Base-by-base conservation (phyloP, 805 yeast genomes). In the Myxozyma vanderwaltii region DNA sequence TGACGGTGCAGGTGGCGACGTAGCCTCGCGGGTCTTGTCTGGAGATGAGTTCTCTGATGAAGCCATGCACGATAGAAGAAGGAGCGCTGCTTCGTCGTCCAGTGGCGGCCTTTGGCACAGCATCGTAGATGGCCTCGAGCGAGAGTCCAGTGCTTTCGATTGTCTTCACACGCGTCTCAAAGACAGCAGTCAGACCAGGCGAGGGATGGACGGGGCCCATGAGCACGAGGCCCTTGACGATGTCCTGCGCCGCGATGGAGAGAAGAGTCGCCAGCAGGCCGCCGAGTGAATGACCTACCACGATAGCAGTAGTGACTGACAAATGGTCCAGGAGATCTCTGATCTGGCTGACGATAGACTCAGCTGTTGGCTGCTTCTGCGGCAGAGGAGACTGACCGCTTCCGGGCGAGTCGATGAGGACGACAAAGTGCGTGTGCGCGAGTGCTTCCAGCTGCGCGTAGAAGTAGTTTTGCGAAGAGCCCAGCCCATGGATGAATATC, bases 401-500 rank as follows among this genome's bases (percentile, higher is more conserved):
- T 31, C 49, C 55, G 2, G 55, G 55, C 2, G 55, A 43, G 40
- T 51, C 55, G 49, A 51, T 6, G 35, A 51, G 43, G 33, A 51
- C 7, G 36, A 43, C 41, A 23, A 15, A 33, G 17, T 41, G 41
- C 43, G 55, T 26, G n/a, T 15, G 3, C 31, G 40, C 19, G 21
- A 51, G 43, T 1, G 48, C 48, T 24, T 51, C 49, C 4, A 51
- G 43, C n/a, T 51, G 55, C 33, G 55, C 29, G 43, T 43, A 51
- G 55, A 31, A 51, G 49, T 43, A 51, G 49, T 51, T 51, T 27
- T 51, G 55, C 41, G 55, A 51, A 27, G 55, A 51, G 15, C 55
- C 55, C 31, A 51, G 55, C 1, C 55, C 55, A 19, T 51, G 55
- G 27, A 51, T 41, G 24, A 51, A 51, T 19, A 51, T 33, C 7